A percentile compares a stretch with the other conserved stretches of the same genome.
These are phyloP conservation scores for Metschnikowia similis DNA, from an alignment of 805 yeast species.

Conservation along the genomic window DNA sequence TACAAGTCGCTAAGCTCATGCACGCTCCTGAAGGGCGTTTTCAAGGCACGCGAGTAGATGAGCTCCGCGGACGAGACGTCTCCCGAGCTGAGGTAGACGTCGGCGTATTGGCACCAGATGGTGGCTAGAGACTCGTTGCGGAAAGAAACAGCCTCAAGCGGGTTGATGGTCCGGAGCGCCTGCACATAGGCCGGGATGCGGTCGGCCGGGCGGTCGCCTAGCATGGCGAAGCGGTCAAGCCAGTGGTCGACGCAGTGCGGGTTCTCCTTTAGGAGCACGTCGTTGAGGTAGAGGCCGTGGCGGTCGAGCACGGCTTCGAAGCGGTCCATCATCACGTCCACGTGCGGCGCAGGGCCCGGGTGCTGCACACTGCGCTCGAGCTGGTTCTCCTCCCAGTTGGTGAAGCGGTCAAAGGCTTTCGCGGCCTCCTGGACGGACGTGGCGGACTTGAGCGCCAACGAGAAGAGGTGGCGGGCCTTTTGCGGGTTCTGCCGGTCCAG, in stretches of 20 bases:
- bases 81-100: conserved; percentile 50
- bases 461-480: conserved; percentile 34
- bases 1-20: conserved; percentile 68
- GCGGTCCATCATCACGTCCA: conserved; percentile 9
- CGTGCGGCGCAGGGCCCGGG: conserved; percentile 14
- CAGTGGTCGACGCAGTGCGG: conserved; percentile 62
- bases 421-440: conserved; percentile 59
- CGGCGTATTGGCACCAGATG: conserved; percentile 71
- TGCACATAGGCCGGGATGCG: conserved; percentile 51
- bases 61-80: conserved; percentile 59
- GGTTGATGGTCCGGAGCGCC: conserved; percentile 66
- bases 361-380: conserved; percentile 22
- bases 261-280: conserved; percentile 60
- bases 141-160: conserved; percentile 35
- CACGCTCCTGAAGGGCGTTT: conserved; percentile 61
- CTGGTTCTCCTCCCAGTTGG: conserved; percentile 53
- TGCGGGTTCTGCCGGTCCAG: conserved; percentile 31
- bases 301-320: conserved; percentile 32
- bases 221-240: conserved; percentile 51
- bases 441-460: conserved; percentile 44
- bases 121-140: conserved; percentile 40
- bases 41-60: conserved; percentile 59
- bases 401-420: conserved; percentile 55
- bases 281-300: conserved; percentile 40
- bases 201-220: conserved; percentile 35